These are phyloP conservation scores for Pleurotus eryngii DNA, from an alignment of 768 basidiomycete genomes.

Conservation along the genomic window DNA sequence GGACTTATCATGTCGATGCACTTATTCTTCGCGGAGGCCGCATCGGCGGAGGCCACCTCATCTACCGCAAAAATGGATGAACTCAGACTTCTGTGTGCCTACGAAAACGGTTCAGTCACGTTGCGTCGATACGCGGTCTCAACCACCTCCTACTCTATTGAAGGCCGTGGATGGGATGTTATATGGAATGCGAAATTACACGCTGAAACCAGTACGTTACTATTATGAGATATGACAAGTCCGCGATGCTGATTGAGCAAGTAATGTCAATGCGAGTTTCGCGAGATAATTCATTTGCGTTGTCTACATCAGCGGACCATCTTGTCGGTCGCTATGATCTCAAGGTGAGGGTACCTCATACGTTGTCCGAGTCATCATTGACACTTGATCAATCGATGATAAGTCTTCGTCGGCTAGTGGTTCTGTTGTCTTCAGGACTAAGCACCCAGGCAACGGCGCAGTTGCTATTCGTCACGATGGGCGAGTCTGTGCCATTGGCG, in stretches of 20 bases:
- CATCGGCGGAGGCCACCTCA: constrained; percentile 23
- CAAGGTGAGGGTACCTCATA: constrained; percentile 30
- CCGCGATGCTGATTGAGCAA: constrained; percentile 19
- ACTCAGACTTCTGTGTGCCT: constrained; percentile 68
- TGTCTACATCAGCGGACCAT: constrained; percentile 87
- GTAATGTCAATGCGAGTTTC: constrained; percentile 88
- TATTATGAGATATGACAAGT: background rate
- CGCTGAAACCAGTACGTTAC: constrained; percentile 62
- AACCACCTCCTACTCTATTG: constrained; percentile 47
- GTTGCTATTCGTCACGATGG: constrained; percentile 76
- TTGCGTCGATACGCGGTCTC: constrained; percentile 48
- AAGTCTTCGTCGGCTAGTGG: background rate
- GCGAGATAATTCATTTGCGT: constrained; percentile 50
- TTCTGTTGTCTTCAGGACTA: constrained; percentile 39
- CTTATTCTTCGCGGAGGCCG: constrained; percentile 39
- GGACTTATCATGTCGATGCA: constrained; percentile 91
- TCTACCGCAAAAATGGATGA: constrained; percentile 28
- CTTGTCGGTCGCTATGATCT: constrained; percentile 65
- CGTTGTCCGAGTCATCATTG: background rate
- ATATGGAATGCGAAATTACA: constrained; percentile 69
- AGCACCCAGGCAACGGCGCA: constrained; percentile 75
- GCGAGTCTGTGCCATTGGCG: constrained; percentile 80
- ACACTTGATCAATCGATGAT: background rate
- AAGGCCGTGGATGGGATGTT: constrained; percentile 71
- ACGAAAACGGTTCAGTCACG: constrained; percentile 86